Conservation (phyloP, 139 green algal species). For the Coccomyxa sp. region DNA sequence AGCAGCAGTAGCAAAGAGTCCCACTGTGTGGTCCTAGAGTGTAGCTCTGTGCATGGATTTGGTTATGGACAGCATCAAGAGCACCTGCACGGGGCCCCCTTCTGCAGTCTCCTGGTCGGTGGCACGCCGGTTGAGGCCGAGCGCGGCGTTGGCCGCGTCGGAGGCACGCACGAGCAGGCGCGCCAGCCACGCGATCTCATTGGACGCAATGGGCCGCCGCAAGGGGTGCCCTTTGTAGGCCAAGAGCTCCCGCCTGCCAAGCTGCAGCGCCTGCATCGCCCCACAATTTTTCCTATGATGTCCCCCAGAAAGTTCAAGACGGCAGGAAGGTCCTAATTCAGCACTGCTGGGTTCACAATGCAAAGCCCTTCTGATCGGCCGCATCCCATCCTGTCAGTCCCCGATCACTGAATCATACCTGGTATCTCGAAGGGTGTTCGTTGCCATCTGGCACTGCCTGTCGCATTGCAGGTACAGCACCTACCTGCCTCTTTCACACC, state of each 20-base stretch:
- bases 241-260: conserved; percentile 46
- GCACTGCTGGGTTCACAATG: neutral
- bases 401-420: too few relatives aligned
- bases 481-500: too few relatives aligned
- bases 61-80: neutral
- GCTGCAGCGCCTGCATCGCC: conserved; percentile 24
- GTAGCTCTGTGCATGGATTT: neutral
- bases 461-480: too few relatives aligned
- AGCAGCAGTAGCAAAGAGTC: neutral
- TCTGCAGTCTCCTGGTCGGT: neutral
- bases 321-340: neutral
- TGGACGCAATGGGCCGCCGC: conserved; percentile 60
- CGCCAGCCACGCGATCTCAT: conserved; percentile 70
- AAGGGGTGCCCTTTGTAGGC: conserved; percentile 74
- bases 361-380: too few relatives aligned
- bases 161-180: conserved; percentile 53
- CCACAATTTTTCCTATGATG: too few relatives aligned
- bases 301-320: neutral
- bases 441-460: too few relatives aligned
- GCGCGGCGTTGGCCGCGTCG: conserved; percentile 32
- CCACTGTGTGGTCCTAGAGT: neutral
- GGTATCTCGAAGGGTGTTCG: too few relatives aligned
- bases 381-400: too few relatives aligned
- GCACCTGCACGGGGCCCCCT: neutral
- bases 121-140: conserved; percentile 36